Evolutionary conservation across 108 stramenopile genomes (phyloP), one percentile per base, ranked within the genome.

Genomic region (Skeletonema costatum): DNA sequence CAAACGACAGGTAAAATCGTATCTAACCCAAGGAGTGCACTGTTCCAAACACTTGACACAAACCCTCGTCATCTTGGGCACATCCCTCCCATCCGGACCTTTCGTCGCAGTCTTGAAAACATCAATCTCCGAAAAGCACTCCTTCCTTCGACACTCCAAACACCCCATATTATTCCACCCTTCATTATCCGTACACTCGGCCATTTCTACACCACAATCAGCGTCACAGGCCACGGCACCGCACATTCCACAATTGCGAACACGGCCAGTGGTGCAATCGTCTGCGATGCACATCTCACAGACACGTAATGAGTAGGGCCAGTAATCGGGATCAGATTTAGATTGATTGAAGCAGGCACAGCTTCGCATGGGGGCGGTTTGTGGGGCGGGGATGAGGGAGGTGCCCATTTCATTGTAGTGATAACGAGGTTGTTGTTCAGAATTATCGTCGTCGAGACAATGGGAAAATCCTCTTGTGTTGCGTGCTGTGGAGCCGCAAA

Each of bases 241-340:
- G 17, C 70, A 71, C 4, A 58, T 58, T 7, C 70, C 70, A 21
- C 70, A 71, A 12, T 59, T 71, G 11, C 70, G 70, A 16, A 71
- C 39, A 7, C 70, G 35, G 35, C 70, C 70, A 1, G 60, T 71
- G 41, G 59, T 60, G 12, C 39, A 60, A 41, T 80, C 80, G 67
- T 80, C 73, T 46, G 16, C 33, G 64, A 80, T 64, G 67, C 80
- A 80, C 68, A 69, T 69, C 16, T 74, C 73, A 53, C 80, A 80
- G 32, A 80, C 80, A 9, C 80, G 58, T 32, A 80, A 33, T 13
- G 66, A 60, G 64, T 48, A 79, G 29, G 78, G 71, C 70, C 66
- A 77, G 14, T 71, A 41, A 60, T 60, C 32, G 19, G 56, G 70
- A 19, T 71, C 50, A 32, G 29, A 31, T 17, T 44, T 32, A 3